Base-by-base conservation (phyloP, 768 basidiomycete species). In the Hypholoma sublateritium region DNA sequence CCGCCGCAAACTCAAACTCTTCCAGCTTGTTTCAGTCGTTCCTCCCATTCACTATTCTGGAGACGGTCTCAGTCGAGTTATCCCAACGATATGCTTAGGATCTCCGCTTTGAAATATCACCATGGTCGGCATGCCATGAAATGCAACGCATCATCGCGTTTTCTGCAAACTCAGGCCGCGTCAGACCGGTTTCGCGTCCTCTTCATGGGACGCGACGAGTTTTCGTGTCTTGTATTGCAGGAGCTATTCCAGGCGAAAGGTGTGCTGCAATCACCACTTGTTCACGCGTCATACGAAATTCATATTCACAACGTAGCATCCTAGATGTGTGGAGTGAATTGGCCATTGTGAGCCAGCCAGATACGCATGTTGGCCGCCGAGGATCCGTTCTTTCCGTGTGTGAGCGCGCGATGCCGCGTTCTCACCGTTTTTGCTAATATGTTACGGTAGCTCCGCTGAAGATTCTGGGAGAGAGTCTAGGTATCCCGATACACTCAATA, bases 181-280 rank as follows among this genome's bases (percentile, higher is more conserved):
- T 19, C 44, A 14, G 54, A 59, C 19, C 75, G 75, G 4, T 88
- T 92, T 67, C 81, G 85, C n/a, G 81, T 97, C 41, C 78, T 97
- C 5, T 96, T 93, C 70, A 83, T 93, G 67, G 95, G 95, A 50
- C 88, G 92, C 16, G 94, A 95, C 68, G 83, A 86, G 64, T 96
- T 96, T 70, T 96, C 94, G 1, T 89, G 88, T 65, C 71, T 74
- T 6, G 85, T 93, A 2, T 79, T 97, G 48, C 71, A 80, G 50
- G 77, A 87, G 54, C 70, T 96, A 1, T 73, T 88, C 55, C 65
- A 72, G 14, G 87, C 89, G 5, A 68, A 68, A 71, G 92, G 93
- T 89, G 28, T 36, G 63, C 13, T 3, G 13, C 8, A 91, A 5
- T 7, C 88, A 32, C 41, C 59, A 14, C 62, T 59, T 51, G 45